These are phyloP conservation scores for Mycena latifolia DNA, from an alignment of 768 basidiomycete genomes.

Conservation along the genomic window DNA sequence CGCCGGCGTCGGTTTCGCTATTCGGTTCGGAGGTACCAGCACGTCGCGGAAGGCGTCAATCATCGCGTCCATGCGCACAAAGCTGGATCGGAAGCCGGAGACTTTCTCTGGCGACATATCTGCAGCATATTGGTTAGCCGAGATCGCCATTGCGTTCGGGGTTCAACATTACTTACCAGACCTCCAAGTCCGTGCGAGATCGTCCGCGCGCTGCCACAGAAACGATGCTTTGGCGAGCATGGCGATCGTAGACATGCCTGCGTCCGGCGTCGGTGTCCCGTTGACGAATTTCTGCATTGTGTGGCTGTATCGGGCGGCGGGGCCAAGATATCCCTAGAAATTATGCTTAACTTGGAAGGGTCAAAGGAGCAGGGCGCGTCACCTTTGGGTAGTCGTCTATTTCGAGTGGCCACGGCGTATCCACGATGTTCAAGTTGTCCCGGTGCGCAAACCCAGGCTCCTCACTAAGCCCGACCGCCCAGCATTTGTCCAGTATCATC, in stretches of 20 bases:
- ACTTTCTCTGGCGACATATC: constrained; percentile 11
- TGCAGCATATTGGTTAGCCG: constrained; percentile 1
- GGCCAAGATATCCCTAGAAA: constrained; percentile 39
- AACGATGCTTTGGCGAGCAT: constrained; percentile 25
- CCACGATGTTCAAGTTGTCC: constrained; percentile 34
- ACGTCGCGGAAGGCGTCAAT: constrained; percentile 39
- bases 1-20: constrained; percentile 5
- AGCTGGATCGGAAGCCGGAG: constrained; percentile 22
- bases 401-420: constrained; percentile 56
- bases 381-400: constrained; percentile 51
- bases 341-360: constrained; percentile 26
- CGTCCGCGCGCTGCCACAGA: constrained; percentile 24
- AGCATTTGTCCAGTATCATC: constrained; percentile 49
- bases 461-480: constrained; percentile 58
- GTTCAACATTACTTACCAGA: constrained; percentile 2
- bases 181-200: constrained; percentile 16
- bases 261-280: constrained; percentile 3
- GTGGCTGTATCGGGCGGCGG: constrained; percentile 42
- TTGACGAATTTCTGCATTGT: constrained; percentile 20
- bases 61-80: constrained; percentile 38
- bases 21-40: constrained; percentile 30
- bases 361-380: neutral
- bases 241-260: constrained; percentile 17
- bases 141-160: neutral
- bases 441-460: constrained; percentile 39